Percentiles rank a stretch among this genome's conserved stretches.
Evolutionary conservation across 2,329 filamentous ascomycete species (phyloP).

Genomic region (Boeremia lycopersici): DNA sequence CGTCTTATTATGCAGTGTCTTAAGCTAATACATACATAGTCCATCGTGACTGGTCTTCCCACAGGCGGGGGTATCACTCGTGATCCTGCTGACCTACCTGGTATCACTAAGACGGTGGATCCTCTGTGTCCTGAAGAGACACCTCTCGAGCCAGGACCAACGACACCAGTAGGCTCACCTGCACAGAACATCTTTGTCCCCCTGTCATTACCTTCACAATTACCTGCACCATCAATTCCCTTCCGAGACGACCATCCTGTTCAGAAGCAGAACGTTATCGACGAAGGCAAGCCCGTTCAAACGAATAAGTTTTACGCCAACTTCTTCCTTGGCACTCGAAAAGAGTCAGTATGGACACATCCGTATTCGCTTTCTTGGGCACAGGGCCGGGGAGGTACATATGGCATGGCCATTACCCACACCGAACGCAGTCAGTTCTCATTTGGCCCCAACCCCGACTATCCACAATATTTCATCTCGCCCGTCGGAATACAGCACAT

Average conservation of each 20-base stretch:
- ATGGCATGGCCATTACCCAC: slow-evolving; percentile 80
- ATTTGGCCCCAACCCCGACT: slow-evolving; percentile 28
- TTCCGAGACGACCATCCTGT: slow-evolving; percentile 51
- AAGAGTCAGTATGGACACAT: slow-evolving; percentile 72
- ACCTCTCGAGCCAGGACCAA: slow-evolving; percentile 38
- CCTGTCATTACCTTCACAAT: slow-evolving; percentile 43
- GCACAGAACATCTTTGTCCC: slow-evolving; percentile 49
- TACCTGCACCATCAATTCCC: slow-evolving; percentile 48
- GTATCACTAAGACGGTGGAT: slow-evolving; percentile 23
- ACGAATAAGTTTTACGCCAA: slow-evolving; percentile 80
- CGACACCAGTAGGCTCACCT: slow-evolving; percentile 17
- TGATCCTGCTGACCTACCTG: slow-evolving; percentile 32
- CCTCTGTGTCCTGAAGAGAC: slow-evolving; percentile 37
- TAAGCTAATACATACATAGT: slow-evolving; percentile 26
- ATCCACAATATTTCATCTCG: slow-evolving; percentile 75
- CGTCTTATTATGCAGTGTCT: background rate
- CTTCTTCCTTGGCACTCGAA: slow-evolving; percentile 77
- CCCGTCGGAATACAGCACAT: slow-evolving; percentile 84
- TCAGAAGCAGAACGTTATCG: slow-evolving; percentile 46
- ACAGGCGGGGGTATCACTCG: slow-evolving; percentile 33
- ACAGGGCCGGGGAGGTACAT: slow-evolving; percentile 65
- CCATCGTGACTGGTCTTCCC: slow-evolving; percentile 40
- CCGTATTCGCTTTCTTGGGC: slow-evolving; percentile 59
- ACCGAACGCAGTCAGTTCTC: slow-evolving; percentile 71
- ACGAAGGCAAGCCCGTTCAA: slow-evolving; percentile 57